phyloP scores from a whole-genome alignment of 2,329 filamentous ascomycete genomes.

The Xylaria sp. region DNA sequence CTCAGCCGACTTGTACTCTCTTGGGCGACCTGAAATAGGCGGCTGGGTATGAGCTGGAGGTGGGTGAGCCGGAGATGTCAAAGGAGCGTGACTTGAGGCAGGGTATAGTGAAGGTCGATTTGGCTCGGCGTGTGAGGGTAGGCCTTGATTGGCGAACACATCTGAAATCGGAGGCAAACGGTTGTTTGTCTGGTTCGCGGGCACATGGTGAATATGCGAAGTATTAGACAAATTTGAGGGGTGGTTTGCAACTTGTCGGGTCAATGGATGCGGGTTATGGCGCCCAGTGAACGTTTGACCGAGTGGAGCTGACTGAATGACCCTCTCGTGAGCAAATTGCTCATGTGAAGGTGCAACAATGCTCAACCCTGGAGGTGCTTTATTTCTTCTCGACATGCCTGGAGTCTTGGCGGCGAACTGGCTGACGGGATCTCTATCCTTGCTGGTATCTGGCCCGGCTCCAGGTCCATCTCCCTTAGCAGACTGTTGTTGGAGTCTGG shows the following conservation, averaged over 20 bases:
- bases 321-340: conserved; percentile 89
- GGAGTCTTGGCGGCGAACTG: conserved; percentile 72
- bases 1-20: conserved; percentile 94
- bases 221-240: conserved; percentile 82
- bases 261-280: conserved; percentile 76
- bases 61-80: conserved; percentile 79
- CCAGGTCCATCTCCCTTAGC: conserved; percentile 76
- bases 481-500: conserved; percentile 83
- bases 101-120: conserved; percentile 60
- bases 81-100: conserved; percentile 67
- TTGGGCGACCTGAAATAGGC: conserved; percentile 66
- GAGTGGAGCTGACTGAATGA: conserved; percentile 94
- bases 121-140: conserved; percentile 65
- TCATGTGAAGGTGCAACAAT: conserved; percentile 95
- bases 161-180: conserved; percentile 92
- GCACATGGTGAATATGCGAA: conserved; percentile 89
- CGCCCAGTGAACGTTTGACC: conserved; percentile 95
- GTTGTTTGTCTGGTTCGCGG: conserved; percentile 87
- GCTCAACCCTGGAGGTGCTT: conserved; percentile 85
- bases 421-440: conserved; percentile 54
- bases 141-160: conserved; percentile 79
- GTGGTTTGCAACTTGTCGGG: conserved; percentile 79
- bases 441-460: conserved; percentile 60
- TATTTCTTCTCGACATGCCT: conserved; percentile 72
- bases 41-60: conserved; percentile 55